Evolutionary conservation across 139 green algal genomes (phyloP).

Genomic region (Volvox africanus): DNA sequence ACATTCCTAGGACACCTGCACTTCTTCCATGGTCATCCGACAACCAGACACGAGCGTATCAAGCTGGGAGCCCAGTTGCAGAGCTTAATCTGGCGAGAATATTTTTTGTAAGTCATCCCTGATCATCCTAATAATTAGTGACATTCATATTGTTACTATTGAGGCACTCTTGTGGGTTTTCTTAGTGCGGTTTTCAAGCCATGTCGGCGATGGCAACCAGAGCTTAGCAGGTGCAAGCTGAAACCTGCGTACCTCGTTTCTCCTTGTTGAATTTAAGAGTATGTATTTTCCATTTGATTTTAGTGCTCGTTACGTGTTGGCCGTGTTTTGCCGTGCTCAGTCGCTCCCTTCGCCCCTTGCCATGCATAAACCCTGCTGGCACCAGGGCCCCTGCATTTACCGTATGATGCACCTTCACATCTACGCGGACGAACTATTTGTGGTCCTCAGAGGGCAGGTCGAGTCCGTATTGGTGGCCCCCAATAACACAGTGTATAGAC

Average conservation of each 20-base stretch:
- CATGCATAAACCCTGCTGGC: neutral
- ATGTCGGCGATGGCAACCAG: too few relatives aligned
- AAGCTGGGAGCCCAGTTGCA: neutral
- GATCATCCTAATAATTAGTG: too few relatives aligned
- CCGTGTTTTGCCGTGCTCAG: too few relatives aligned
- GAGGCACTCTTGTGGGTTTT: too few relatives aligned
- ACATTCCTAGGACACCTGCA: neutral
- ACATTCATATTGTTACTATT: too few relatives aligned
- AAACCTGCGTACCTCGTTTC: too few relatives aligned
- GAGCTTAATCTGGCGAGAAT: neutral
- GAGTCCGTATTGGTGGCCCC: conserved; percentile 2
- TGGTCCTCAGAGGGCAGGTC: neutral
- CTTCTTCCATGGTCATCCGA: neutral
- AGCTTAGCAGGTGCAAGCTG: too few relatives aligned
- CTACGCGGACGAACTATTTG: neutral
- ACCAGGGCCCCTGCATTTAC: conserved; percentile 1
- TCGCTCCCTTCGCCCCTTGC: neutral
- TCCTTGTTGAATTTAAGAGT: too few relatives aligned
- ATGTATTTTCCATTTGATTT: too few relatives aligned
- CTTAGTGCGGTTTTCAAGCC: too few relatives aligned
- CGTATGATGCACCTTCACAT: conserved; percentile 30
- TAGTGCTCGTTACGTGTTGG: too few relatives aligned
- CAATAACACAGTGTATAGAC: conserved; percentile 7
- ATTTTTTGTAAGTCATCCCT: neutral
- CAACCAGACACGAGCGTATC: neutral